These are phyloP conservation scores for Phytophthora tentaculata DNA, from an alignment of 352 stramenopile species.

Conservation along the genomic window DNA sequence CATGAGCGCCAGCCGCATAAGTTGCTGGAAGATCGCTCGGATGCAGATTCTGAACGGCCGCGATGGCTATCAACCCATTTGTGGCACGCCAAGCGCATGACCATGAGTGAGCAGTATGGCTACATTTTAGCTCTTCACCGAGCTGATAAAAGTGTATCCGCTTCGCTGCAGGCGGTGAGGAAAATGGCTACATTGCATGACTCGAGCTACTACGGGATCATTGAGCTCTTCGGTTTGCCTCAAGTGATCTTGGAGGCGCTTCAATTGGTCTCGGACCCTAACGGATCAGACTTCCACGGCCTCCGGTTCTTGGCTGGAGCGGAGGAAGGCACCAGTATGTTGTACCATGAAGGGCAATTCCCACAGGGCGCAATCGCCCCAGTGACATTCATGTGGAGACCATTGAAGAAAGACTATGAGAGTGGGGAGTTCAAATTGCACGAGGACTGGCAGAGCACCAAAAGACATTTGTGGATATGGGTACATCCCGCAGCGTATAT, in stretches of 20 bases:
- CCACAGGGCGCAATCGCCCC: constrained; percentile 68
- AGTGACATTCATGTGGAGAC: constrained; percentile 81
- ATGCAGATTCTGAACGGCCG: constrained; percentile 11
- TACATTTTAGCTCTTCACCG: constrained; percentile 51
- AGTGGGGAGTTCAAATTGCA: constrained; percentile 40
- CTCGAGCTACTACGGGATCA: constrained; percentile 64
- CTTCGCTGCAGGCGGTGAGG: constrained; percentile 61
- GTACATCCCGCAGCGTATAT: constrained; percentile 80
- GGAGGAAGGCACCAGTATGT: constrained; percentile 56
- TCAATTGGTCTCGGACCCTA: constrained; percentile 69
- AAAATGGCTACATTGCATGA: constrained; percentile 65
- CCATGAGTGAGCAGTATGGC: constrained; percentile 60
- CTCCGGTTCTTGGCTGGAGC: constrained; percentile 52
- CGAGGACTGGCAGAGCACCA: constrained; percentile 48
- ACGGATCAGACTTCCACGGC: constrained; percentile 71
- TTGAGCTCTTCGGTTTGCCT: constrained; percentile 69
- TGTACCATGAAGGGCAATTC: constrained; percentile 66
- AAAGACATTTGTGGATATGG: constrained; percentile 82
- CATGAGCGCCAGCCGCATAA: constrained; percentile 63
- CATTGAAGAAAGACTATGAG: constrained; percentile 42
- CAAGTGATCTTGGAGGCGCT: constrained; percentile 67
- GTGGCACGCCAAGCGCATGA: constrained; percentile 85
- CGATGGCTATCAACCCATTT: constrained; percentile 71
- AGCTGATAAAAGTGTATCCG: constrained; percentile 71
- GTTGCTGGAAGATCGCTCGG: constrained; percentile 34